Conservation (phyloP, 805 yeast species). For the Saccharomycopsis oosterbeekiorum region DNA sequence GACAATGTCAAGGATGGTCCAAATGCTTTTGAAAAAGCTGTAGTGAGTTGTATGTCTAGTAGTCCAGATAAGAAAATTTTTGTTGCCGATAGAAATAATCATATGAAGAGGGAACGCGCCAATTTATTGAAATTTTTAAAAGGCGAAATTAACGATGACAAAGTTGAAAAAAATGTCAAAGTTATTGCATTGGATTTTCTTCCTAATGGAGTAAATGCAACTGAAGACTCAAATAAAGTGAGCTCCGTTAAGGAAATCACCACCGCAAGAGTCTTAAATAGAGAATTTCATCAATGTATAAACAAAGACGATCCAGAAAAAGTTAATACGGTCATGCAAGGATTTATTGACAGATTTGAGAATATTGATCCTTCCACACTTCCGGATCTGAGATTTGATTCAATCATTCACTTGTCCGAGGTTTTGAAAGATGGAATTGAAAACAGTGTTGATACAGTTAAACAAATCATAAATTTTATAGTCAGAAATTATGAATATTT, state of each 20-base stretch:
- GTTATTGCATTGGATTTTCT: constrained; percentile 65
- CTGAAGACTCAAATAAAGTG: constrained; percentile 22
- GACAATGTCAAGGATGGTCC: constrained; percentile 52
- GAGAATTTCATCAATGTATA: constrained; percentile 90
- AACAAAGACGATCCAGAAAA: constrained; percentile 38
- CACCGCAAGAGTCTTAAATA: constrained; percentile 41
- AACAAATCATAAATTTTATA: constrained; percentile 25
- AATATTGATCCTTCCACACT: constrained; percentile 33
- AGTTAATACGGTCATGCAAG: constrained; percentile 56
- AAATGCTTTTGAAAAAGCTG: constrained; percentile 37
- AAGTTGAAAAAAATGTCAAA: constrained; percentile 27
- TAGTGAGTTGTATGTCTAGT: constrained; percentile 27
- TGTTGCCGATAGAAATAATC: constrained; percentile 78
- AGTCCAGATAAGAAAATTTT: constrained; percentile 34
- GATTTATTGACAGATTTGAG: constrained; percentile 64
- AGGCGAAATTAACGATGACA: constrained; percentile 20
- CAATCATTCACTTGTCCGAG: constrained; percentile 43
- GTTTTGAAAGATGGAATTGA: constrained; percentile 31
- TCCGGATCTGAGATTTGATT: constrained; percentile 65
- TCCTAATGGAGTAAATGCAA: constrained; percentile 21
- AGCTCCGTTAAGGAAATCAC: constrained; percentile 43
- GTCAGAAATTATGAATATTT: constrained; percentile 31
- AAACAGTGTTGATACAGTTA: constrained; percentile 33
- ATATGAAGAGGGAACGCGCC: constrained; percentile 55
- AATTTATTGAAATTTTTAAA: constrained; percentile 49